phyloP scores from a whole-genome alignment of 2,329 filamentous ascomycete species.

The Pseudocercospora musae region DNA sequence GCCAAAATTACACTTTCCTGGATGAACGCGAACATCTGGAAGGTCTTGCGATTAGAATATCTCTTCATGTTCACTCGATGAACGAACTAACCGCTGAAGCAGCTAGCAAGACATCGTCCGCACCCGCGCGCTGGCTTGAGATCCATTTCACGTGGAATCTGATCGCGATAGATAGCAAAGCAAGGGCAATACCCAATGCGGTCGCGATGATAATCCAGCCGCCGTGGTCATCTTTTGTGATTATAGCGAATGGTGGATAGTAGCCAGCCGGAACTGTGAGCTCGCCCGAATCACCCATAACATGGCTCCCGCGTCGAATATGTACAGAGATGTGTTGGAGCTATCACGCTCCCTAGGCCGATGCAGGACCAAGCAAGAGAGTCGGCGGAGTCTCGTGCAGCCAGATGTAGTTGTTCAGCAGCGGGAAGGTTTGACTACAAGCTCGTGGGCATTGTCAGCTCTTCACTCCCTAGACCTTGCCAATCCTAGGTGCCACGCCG shows the following conservation, averaged over 20 bases:
- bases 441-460: background rate
- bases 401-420: background rate
- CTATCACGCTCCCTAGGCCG: slow-evolving; percentile 1
- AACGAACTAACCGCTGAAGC: slow-evolving; percentile 6
- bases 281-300: background rate
- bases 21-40: slow-evolving; percentile 10
- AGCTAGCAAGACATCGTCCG: slow-evolving; percentile 19
- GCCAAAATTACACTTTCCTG: slow-evolving; percentile 16
- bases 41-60: background rate
- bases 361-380: background rate
- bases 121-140: slow-evolving; percentile 10
- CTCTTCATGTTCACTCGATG: no score
- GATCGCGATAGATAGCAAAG: slow-evolving; percentile 15
- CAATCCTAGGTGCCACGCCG: background rate
- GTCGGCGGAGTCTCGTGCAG: background rate
- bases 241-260: slow-evolving; percentile 19
- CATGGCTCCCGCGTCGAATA: slow-evolving; percentile 13
- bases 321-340: background rate
- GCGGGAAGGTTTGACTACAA: background rate
- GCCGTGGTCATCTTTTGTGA: slow-evolving; percentile 35
- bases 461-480: background rate
- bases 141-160: slow-evolving; percentile 16
- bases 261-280: slow-evolving; percentile 21
- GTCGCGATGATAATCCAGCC: slow-evolving; percentile 37
- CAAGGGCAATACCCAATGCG: slow-evolving; percentile 17